Evolutionary conservation across 2,329 filamentous ascomycete genomes (phyloP), one percentile per base, ranked within the genome.

Genomic region (Ceratocystis ficicola): DNA sequence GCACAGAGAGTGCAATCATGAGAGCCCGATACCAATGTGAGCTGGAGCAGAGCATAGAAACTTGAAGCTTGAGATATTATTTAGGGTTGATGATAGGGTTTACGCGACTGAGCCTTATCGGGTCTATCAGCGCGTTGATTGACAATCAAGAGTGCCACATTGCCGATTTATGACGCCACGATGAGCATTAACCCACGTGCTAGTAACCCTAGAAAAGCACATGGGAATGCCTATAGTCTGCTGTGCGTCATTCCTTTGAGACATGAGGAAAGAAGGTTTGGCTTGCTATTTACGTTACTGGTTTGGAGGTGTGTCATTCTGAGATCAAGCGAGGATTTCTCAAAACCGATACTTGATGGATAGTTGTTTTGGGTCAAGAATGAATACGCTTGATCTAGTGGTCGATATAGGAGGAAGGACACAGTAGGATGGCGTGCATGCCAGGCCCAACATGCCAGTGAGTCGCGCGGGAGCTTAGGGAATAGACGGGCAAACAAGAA

Each of bases 251-350:
- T 41, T 41, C 36, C 36, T 12, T 15, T 1, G 10, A 41, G 36
- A 41, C 36, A 15, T 5, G 36, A 10, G 36, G 10, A 15, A 41
- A 41, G 36, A 41, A 15, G 28, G 8, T 8, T 8, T 17, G 22
- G 17, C 52, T 30, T 32, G 8, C 17, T 4, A n/a, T 17, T 15
- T 36, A 8, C 55, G 0, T 15, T 5, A 28, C 3, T 59, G 55
- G 28, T 30, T n/a, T n/a, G 55, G 55, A 28, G 55, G 55, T 5
- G 55, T 32, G 7, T 59, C 55, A 59, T 32, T 59, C 12, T 59
- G 55, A 59, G 36, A 36, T 36, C 55, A 59, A 59, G 55, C 62
- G 46, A 50, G 62, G 28, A 52, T 52, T 52, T 59, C 25, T 59
- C 55, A 30, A 36, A 59, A 59, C 7, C 30, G 28, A 59, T 59